phyloP scores from a whole-genome alignment of 73 alveolate genomes.

The Vitrella brassicaformis region DNA sequence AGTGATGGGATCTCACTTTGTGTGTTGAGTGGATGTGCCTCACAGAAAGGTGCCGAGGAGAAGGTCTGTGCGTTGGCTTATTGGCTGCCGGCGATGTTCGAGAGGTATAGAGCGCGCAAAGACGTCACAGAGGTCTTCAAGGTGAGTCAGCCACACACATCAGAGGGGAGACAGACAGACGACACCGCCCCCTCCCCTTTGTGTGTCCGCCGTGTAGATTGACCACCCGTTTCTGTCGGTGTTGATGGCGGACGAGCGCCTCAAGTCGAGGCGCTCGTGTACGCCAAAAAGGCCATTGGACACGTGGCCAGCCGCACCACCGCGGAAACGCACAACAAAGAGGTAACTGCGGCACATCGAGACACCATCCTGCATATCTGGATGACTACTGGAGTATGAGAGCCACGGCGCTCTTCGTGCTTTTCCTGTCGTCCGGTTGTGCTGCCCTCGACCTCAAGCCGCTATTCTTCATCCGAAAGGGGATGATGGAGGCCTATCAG shows the following conservation, averaged over 20 bases:
- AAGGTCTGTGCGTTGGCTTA: too few species aligned
- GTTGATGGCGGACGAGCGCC: neutral
- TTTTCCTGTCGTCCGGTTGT: neutral
- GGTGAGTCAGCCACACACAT: too few species aligned
- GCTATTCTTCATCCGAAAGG: too few species aligned
- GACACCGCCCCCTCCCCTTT: neutral
- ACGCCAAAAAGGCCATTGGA: neutral
- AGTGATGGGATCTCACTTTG: too few species aligned
- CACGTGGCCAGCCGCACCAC: neutral
- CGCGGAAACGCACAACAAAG: neutral
- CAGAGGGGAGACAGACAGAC: too few species aligned
- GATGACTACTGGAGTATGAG: neutral
- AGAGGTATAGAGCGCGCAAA: too few species aligned
- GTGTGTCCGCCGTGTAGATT: neutral
- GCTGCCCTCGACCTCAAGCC: too few species aligned
- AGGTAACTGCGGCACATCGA: neutral
- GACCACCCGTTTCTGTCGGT: neutral
- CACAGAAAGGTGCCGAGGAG: too few species aligned
- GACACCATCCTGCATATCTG: neutral
- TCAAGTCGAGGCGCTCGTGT: neutral
- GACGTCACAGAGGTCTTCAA: too few species aligned
- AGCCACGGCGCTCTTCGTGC: neutral
- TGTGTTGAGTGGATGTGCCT: too few species aligned
- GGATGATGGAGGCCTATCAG: too few species aligned
- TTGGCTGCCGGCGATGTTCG: too few species aligned